Conservation (phyloP, 2,329 filamentous ascomycete species). For the Paecilomyces niveus region DNA sequence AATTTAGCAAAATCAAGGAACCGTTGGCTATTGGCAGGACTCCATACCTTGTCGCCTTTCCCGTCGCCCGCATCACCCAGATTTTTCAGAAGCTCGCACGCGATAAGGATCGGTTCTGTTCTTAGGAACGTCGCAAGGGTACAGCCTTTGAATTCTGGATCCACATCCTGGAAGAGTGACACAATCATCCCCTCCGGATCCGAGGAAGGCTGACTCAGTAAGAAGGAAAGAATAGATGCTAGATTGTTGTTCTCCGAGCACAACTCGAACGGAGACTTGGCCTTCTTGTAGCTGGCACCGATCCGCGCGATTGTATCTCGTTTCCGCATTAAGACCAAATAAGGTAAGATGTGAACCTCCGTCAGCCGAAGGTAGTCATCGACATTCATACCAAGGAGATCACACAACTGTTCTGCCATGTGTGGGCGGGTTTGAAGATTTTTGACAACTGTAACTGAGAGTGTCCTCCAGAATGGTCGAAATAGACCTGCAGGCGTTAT, state of each 20-base stretch:
- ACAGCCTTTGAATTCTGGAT: slow-evolving; percentile 60
- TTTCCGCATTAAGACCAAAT: slow-evolving; percentile 72
- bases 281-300: slow-evolving; percentile 57
- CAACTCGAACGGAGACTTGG: slow-evolving; percentile 52
- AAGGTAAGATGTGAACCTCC: slow-evolving; percentile 76
- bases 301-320: slow-evolving; percentile 74
- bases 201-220: slow-evolving; percentile 54
- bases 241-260: slow-evolving; percentile 54
- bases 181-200: slow-evolving; percentile 63
- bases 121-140: slow-evolving; percentile 64
- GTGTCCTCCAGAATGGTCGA: slow-evolving; percentile 78
- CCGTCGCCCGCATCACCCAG: slow-evolving; percentile 60
- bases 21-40: background rate
- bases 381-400: slow-evolving; percentile 69
- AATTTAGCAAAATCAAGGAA: slow-evolving; percentile 11
- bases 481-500: slow-evolving; percentile 63
- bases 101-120: slow-evolving; percentile 66
- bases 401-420: slow-evolving; percentile 70
- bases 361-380: slow-evolving; percentile 67
- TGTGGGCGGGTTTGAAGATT: slow-evolving; percentile 76
- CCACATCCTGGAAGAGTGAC: slow-evolving; percentile 60
- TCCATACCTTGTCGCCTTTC: slow-evolving; percentile 50
- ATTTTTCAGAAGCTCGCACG: slow-evolving; percentile 74
- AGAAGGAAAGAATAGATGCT: slow-evolving; percentile 50
- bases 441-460: slow-evolving; percentile 76